Base-by-base conservation (phyloP, 2,329 filamentous ascomycete genomes). In the Blastomyces percursus region DNA sequence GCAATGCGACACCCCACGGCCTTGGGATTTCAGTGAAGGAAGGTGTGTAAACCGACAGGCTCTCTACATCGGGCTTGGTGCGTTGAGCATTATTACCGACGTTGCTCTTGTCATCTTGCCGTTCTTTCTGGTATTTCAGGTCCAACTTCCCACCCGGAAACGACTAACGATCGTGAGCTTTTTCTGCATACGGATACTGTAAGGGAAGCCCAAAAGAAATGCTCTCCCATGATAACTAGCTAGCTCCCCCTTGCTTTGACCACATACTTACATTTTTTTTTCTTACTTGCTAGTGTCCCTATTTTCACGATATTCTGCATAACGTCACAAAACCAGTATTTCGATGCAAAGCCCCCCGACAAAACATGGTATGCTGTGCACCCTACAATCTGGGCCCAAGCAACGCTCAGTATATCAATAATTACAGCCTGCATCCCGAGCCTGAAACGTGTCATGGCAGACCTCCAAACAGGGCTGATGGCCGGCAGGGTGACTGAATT, bases 391-490 rank as follows among this genome's bases (percentile, higher is more conserved):
- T 71, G 67, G 65, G 63, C 63, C 3, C 64, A 66, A 32, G 65
- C 65, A 42, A 62, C 65, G 19, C 48, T 70, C 27, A 65, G 65
- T 59, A 51, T 66, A n/a, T 67, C 67, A 21, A 67, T 71, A 63
- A 64, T 71, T 42, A 67, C 69, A 1, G 64, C 69, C 14, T 70
- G 69, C 57, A 67, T 71, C 35, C 69, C 69, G 8, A 63, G 64
- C 27, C 57, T 67, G 19, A 65, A 64, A 54, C 68, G 65, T 9
- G 66, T 70, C 54, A 64, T 71, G 16, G 65, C 67, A 51, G 67
- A 68, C 57, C 65, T 68, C 56, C 65, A 64, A 30, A 67, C 68
- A 4, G 69, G 69, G 4, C 63, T 71, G 32, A 70, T 68, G 62
- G 64, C 64, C 8, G 66, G 67, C 14, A 66, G 63, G 44, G 63